Conservation (phyloP, 768 basidiomycete genomes). For the Psilocybe cyanescens region DNA sequence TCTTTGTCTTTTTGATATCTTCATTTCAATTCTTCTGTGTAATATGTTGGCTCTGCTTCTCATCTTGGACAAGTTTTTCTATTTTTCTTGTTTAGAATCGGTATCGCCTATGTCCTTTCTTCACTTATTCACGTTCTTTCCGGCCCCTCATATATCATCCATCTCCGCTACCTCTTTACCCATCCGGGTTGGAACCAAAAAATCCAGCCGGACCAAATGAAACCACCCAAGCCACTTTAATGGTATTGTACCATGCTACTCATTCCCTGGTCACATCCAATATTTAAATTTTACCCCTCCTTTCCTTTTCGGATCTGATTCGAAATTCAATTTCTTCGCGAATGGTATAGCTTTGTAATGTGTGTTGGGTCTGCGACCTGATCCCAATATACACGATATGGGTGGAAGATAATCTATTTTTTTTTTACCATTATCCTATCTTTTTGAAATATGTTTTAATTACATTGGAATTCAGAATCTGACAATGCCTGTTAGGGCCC, state of each 20-base stretch:
- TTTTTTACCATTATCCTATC: too few relatives aligned
- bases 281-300: not conserved
- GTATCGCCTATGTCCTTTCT: slow-evolving; percentile 7
- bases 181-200: not conserved
- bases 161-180: not conserved
- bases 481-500: too few relatives aligned
- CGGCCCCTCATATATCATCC: not conserved
- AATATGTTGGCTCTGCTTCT: slow-evolving; percentile 9
- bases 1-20: slow-evolving; percentile 12
- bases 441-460: too few relatives aligned
- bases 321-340: not conserved
- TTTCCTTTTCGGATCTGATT: not conserved
- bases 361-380: not conserved
- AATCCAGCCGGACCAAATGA: not conserved
- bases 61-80: slow-evolving; percentile 2
- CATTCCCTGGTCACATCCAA: not conserved
- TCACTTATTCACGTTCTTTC: not conserved
- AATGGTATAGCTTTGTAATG: not conserved
- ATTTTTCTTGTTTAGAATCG: slow-evolving; percentile 12
- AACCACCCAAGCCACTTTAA: not conserved
- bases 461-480: too few relatives aligned
- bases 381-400: slow-evolving; percentile 18
- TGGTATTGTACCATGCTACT: not conserved
- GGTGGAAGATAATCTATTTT: slow-evolving; percentile 1
- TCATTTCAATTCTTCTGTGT: slow-evolving; percentile 9